phyloP scores from a whole-genome alignment of 768 basidiomycete species.

The Auriscalpium vulgare region DNA sequence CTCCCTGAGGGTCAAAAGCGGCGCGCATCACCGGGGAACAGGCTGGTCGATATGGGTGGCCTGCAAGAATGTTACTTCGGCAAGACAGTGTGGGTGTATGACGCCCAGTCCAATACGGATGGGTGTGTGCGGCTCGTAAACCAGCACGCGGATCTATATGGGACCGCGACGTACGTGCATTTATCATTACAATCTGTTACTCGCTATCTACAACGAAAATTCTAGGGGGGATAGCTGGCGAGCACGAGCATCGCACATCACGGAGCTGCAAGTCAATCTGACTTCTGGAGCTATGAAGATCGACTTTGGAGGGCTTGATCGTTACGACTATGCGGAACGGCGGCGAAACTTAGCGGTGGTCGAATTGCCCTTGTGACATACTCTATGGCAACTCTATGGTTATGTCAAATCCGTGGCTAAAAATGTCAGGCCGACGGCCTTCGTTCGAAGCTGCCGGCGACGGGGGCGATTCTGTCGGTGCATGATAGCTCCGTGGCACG shows the following conservation, averaged over 20 bases:
- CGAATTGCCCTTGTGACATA: not conserved
- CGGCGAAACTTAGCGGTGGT: conserved; percentile 58
- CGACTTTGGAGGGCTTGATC: conserved; percentile 69
- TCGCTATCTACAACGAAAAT: not conserved
- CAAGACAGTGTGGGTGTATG: conserved; percentile 69
- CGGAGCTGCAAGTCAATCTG: conserved; percentile 66
- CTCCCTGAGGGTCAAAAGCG: conserved; percentile 38
- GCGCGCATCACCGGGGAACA: conserved; percentile 38
- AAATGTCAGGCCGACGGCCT: too few species aligned
- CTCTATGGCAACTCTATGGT: too few species aligned
- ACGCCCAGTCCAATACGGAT: conserved; percentile 55
- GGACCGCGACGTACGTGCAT: conserved; percentile 64
- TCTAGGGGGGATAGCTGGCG: conserved; percentile 78
- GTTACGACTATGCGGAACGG: conserved; percentile 62
- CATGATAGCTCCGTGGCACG: too few species aligned
- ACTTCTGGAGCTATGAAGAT: conserved; percentile 53
- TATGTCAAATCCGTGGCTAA: too few species aligned
- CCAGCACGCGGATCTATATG: conserved; percentile 50
- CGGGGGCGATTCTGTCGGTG: too few species aligned
- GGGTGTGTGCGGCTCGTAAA: conserved; percentile 61
- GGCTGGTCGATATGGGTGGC: conserved; percentile 52
- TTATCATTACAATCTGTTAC: not conserved
- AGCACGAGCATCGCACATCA: conserved; percentile 58
- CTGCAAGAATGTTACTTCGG: conserved; percentile 73
- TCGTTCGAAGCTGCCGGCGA: too few species aligned